Evolutionary conservation across 1,139 yeast genomes (phyloP), one percentile per base, ranked within the genome.

Genomic region (Suzukiozyma palmioleophila): DNA sequence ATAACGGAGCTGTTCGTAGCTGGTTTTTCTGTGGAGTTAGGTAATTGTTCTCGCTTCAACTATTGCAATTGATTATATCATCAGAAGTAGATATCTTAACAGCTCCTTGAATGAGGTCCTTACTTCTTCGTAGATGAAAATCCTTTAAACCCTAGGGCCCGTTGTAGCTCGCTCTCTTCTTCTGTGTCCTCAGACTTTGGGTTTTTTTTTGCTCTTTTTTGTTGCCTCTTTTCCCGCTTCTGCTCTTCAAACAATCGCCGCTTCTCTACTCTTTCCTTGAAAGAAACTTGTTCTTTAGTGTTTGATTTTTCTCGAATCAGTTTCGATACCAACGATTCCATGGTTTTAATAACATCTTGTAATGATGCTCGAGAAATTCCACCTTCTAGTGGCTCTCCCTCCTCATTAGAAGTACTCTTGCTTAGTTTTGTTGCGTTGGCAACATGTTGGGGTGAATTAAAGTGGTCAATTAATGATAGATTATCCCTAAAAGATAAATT

Each of bases 401-500:
- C 36, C 31, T 10, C 22, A 2, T 26, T 16, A 32, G 15, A 9
- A 16, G 7, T 2, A 21, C 32, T 18, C 21, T 37, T 25, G 26
- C 43, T 43, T 13, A 51, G 28, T 15, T 41, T 43, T 21, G 43
- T 50, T 2, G 61, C 64, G 37, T 57, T 66, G 10, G 50, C 45
- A 1, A 64, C 57, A 59, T 83, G 92, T 37, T 71, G 77, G 5
- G 80, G 81, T 27, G 89, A 80, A 53, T 87, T 88, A 52, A 88
- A 66, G 62, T 90, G 97, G 54, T 89, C 95, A 5, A 88, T 72
- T 55, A 81, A 81, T 43, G 88, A 84, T 51, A 88, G 64, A 41
- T 84, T 84, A 58, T 90, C 97, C 53, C 87, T 77, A 60, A 78
- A 89, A 2, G 95, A 83, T 47, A 85, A 60, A 49, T 83, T 78